These are phyloP conservation scores for Aureobasidium sp. DNA, from an alignment of 2,329 filamentous ascomycete species.

Conservation along the genomic window DNA sequence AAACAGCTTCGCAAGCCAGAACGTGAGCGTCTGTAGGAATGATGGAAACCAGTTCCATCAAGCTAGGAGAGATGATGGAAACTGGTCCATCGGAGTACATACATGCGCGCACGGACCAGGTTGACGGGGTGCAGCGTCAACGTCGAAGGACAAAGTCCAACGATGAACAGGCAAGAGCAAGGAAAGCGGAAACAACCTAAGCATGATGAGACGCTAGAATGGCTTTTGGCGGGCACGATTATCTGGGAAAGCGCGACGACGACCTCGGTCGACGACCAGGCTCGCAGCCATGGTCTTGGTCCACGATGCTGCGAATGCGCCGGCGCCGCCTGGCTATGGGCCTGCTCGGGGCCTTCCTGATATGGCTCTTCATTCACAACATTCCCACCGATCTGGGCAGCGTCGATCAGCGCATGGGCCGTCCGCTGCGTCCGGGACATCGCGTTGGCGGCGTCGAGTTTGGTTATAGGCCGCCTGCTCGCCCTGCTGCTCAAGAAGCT, in stretches of 20 bases:
- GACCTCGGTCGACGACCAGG: conserved; percentile 39
- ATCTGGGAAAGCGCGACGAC: conserved; percentile 58
- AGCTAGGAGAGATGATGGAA: no score
- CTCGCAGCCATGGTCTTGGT: conserved; percentile 10
- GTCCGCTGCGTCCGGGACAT: conserved; percentile 11
- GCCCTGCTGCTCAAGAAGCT: neutral
- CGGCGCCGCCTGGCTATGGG: conserved; percentile 39
- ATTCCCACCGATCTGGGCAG: conserved; percentile 44
- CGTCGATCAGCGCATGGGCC: conserved; percentile 21
- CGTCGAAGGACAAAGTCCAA: neutral
- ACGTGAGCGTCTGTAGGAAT: no score
- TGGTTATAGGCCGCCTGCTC: conserved; percentile 10
- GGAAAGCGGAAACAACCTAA: neutral
- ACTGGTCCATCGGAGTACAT: no score
- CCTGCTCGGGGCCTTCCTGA: conserved; percentile 36
- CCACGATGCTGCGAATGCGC: conserved; percentile 32
- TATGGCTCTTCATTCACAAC: conserved; percentile 59
- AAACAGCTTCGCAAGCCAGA: no score
- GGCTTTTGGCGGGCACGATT: conserved; percentile 42
- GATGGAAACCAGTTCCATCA: no score
- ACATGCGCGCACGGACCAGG: conserved; percentile 1
- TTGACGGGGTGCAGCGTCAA: neutral
- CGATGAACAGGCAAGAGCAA: neutral
- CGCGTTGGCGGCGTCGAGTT: conserved; percentile 13
- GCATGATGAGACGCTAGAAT: neutral